These are phyloP conservation scores for Tillandsia leiboldiana DNA, from an alignment of 176 grass and related monocot species.

Conservation along the genomic window DNA sequence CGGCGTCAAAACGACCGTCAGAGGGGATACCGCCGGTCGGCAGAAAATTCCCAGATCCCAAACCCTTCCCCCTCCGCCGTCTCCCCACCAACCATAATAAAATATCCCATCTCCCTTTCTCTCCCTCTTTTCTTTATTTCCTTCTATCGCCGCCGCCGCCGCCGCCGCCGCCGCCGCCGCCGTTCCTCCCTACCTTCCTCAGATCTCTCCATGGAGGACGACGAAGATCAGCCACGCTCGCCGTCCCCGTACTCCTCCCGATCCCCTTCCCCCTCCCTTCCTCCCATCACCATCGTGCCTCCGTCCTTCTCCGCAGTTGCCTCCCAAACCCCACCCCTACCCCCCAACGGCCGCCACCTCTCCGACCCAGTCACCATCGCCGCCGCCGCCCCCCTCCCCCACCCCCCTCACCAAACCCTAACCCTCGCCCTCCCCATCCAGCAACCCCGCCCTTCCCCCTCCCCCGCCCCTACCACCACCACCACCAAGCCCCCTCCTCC, in stretches of 20 bases:
- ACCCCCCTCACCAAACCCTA: constrained; percentile 29
- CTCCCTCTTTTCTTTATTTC: constrained; percentile 13
- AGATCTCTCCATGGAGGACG: background rate
- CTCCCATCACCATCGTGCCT: background rate
- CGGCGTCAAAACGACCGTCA: background rate
- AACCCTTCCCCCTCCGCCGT: constrained; percentile 4
- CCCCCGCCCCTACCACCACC: background rate
- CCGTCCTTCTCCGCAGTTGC: background rate
- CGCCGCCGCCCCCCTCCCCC: constrained; percentile 1
- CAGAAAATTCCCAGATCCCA: background rate
- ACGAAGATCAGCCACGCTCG: constrained; percentile 2
- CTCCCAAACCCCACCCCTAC: background rate
- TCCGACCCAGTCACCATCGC: constrained; percentile 30
- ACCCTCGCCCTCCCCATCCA: constrained; percentile 66
- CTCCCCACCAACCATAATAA: background rate
- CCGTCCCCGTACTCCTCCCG: background rate
- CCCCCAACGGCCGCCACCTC: background rate
- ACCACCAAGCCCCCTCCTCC: background rate
- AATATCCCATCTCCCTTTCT: background rate
- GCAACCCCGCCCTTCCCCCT: constrained; percentile 21
- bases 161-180: constrained; percentile 13
- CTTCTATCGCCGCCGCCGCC: constrained; percentile 17
- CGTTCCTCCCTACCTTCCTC: background rate
- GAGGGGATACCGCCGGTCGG: constrained; percentile 1
- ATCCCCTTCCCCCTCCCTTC: constrained; percentile 1